Evolutionary conservation across 805 yeast genomes (phyloP).

Genomic region (Yarrowia sp.): DNA sequence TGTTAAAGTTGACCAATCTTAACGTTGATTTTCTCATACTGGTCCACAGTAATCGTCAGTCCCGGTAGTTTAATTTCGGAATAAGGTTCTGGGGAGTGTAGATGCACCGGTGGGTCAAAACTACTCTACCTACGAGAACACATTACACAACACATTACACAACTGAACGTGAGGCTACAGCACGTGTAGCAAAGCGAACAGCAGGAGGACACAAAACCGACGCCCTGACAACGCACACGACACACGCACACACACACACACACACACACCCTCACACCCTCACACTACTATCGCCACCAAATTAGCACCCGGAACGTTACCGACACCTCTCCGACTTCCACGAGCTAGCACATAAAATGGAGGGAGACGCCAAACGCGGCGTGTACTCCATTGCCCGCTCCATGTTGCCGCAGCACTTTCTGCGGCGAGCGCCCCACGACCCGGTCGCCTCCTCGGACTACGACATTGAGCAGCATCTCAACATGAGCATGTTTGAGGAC

Average conservation of each 20-base stretch:
- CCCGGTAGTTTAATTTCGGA: conserved; percentile 18
- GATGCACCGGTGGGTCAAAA: conserved; percentile 18
- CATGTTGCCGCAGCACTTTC: conserved; percentile 33
- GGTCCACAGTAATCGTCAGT: conserved; percentile 17
- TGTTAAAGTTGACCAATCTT: background rate
- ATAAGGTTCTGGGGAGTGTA: background rate
- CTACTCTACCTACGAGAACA: background rate
- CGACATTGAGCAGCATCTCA: conserved; percentile 44
- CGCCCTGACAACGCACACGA: background rate
- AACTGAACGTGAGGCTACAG: too few relatives aligned
- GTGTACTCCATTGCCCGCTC: conserved; percentile 36
- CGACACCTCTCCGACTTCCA: background rate
- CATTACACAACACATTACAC: too few relatives aligned
- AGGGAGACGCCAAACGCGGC: conserved; percentile 14
- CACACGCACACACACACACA: background rate
- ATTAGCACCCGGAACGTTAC: conserved; percentile 10
- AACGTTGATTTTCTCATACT: conserved; percentile 20
- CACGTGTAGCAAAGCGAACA: background rate
- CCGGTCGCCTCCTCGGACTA: conserved; percentile 15
- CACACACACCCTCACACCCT: background rate
- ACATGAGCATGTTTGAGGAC: conserved; percentile 43
- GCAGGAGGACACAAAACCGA: background rate
- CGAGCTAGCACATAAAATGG: conserved; percentile 13
- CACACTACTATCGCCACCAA: background rate
- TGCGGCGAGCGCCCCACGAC: conserved; percentile 35